Evolutionary conservation across 2,329 filamentous ascomycete genomes (phyloP).

Genomic region (Trichoderma sp.): DNA sequence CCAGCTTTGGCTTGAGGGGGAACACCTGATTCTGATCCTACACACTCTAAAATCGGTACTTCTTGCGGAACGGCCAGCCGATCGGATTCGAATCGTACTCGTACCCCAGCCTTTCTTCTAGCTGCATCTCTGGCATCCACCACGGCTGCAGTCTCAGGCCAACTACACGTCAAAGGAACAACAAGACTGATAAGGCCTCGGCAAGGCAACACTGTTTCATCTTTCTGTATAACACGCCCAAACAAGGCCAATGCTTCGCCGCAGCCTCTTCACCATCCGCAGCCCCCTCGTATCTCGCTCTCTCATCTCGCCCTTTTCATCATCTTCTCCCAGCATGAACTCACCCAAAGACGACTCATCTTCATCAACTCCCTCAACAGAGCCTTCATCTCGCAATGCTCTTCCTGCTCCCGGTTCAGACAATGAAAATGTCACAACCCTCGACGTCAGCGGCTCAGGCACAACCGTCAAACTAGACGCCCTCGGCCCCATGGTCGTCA

Average conservation of each 20-base stretch:
- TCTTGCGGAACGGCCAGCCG: background rate
- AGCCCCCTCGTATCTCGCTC: background rate
- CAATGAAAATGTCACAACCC: slow-evolving; percentile 24
- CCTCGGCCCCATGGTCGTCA: slow-evolving; percentile 71
- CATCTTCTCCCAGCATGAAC: slow-evolving; percentile 2
- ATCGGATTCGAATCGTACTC: background rate
- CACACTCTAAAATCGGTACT: background rate
- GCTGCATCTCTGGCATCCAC: slow-evolving; percentile 4
- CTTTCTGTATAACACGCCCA: background rate
- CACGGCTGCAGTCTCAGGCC: background rate
- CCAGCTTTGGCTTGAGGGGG: background rate
- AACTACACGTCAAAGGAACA: background rate
- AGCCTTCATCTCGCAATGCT: slow-evolving; percentile 19
- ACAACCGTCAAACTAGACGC: slow-evolving; percentile 59
- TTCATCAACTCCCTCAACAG: background rate
- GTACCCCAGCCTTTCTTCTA: background rate
- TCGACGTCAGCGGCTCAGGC: slow-evolving; percentile 34
- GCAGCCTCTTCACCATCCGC: slow-evolving; percentile 1
- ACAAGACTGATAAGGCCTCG: background rate
- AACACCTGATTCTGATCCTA: background rate
- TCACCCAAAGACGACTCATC: background rate
- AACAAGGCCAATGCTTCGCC: slow-evolving; percentile 14
- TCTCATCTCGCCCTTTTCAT: background rate
- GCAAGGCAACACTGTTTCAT: background rate
- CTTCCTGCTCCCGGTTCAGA: slow-evolving; percentile 29